Conservation (phyloP, 208 protist genomes). For the Willaertia magna region DNA sequence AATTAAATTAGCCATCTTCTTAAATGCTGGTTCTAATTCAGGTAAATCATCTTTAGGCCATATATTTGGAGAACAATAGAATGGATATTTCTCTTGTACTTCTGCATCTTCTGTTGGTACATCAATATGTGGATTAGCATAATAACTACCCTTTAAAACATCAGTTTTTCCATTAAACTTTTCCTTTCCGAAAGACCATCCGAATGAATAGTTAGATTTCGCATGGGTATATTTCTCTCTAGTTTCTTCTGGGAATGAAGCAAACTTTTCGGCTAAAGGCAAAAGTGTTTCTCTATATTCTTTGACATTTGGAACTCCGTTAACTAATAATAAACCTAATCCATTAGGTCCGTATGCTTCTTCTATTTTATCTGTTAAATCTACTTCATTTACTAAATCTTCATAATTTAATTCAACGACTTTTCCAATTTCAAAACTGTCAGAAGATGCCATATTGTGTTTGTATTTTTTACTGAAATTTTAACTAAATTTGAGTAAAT, state of each 20-base stretch:
- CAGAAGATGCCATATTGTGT: not conserved
- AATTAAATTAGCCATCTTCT: constrained; percentile 36
- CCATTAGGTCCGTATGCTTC: constrained; percentile 19
- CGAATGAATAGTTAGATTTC: constrained; percentile 16
- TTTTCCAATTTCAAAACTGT: not conserved
- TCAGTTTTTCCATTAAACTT: constrained; percentile 24
- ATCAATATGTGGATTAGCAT: constrained; percentile 45
- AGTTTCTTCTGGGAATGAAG: not conserved
- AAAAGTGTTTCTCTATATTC: constrained; percentile 1
- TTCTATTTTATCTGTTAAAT: not conserved
- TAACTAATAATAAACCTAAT: constrained; percentile 21
- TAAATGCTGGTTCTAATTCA: constrained; percentile 33
- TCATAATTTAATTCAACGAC: constrained; percentile 7
- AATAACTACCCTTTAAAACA: constrained; percentile 41
- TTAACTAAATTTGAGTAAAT: too few relatives aligned
- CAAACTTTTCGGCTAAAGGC: constrained; percentile 10
- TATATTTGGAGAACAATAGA: constrained; percentile 35
- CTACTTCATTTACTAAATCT: not conserved
- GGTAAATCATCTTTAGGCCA: constrained; percentile 44
- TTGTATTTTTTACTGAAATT: too few relatives aligned
- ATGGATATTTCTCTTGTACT: constrained; percentile 30
- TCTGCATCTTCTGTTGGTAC: constrained; percentile 30
- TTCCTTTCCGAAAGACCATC: constrained; percentile 28
- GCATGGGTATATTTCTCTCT: constrained; percentile 8
- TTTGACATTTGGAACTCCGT: constrained; percentile 9